Percentiles rank a stretch among this genome's conserved stretches.
Evolutionary conservation across 2,329 filamentous ascomycete species (phyloP).

Genomic region (Ophiosphaerella narmari): DNA sequence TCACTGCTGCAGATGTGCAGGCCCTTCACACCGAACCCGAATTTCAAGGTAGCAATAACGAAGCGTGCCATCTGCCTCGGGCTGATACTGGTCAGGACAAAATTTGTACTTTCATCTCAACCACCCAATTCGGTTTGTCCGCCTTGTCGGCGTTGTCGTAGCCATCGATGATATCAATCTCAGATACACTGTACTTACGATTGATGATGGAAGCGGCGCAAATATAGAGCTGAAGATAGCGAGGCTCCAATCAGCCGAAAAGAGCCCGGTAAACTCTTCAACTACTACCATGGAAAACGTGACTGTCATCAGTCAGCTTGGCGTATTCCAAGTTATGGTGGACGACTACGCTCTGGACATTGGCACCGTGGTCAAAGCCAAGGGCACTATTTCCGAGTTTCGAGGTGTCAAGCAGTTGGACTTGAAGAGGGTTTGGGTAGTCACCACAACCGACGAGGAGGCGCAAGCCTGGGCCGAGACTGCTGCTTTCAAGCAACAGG

Average conservation of each 20-base stretch:
- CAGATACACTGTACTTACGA: slow-evolving; percentile 54
- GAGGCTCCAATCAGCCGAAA: slow-evolving; percentile 33
- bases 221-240: slow-evolving; percentile 62
- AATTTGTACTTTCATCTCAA: slow-evolving; percentile 61
- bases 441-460: slow-evolving; percentile 61
- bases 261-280: slow-evolving; percentile 29
- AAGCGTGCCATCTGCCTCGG: not conserved
- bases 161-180: slow-evolving; percentile 49
- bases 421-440: slow-evolving; percentile 56
- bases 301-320: slow-evolving; percentile 40
- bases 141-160: slow-evolving; percentile 52
- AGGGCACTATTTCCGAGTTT: slow-evolving; percentile 61
- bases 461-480: slow-evolving; percentile 58
- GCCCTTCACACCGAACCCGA: slow-evolving; percentile 52
- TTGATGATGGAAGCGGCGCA: slow-evolving; percentile 66
- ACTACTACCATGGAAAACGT: slow-evolving; percentile 48
- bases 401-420: slow-evolving; percentile 58
- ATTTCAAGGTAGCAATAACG: slow-evolving; percentile 54
- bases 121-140: slow-evolving; percentile 55
- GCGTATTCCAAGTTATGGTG: slow-evolving; percentile 49
- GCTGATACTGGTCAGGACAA: slow-evolving; percentile 50
- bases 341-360: slow-evolving; percentile 45
- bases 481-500: slow-evolving; percentile 53
- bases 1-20: slow-evolving; percentile 62
- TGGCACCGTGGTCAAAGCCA: slow-evolving; percentile 60